Evolutionary conservation across 306 rosid species (phyloP), one percentile per base, ranked within the genome.

Genomic region (Mucuna pruriens): DNA sequence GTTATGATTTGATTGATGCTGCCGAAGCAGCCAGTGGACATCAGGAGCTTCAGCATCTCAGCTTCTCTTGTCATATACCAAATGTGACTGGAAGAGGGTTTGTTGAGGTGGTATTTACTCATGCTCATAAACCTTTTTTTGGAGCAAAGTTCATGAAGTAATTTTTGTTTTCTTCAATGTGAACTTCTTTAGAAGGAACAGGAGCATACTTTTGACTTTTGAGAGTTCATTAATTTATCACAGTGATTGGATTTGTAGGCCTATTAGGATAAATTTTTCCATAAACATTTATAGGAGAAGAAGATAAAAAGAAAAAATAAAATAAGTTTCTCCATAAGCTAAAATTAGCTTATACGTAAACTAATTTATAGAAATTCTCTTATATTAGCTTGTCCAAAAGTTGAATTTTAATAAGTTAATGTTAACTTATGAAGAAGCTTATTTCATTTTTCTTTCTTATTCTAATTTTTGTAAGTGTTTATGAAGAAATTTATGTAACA

Each of bases 21-120:
- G 87, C 61, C 38, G 88, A 86, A 71, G 72, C 83, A 73, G 49
- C 78, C 51, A 76, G 40, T 54, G 80, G 38, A 63, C 64, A 52
- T 40, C 64, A 78, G n/a, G 86, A 78, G 42, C 76, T 83, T 69
- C 93, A 87, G 80, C 71, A 89, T 82, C 77, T 91, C 63, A 86
- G 80, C 79, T 90, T 94, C 83, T 86, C 92, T 45, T 94, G 97
- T 78, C 79, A 83, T 49, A 81, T 90, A 78, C 97, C 97, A 2
- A 76, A 84, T 64, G 63, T 86, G 49, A 79, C 78, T 68, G 98
- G 98, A 84, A 89, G 97, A 77, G 98, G 98, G 69, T 94, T 94
- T 86, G 85, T 94, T 70, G 94, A 95, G 97, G 97, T 95, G 38
- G 69, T 51, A 58, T 68, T 49, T 40, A 10, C 33, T 67, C 33